A percentile compares a stretch with the other conserved stretches of the same genome.
phyloP scores from a whole-genome alignment of 768 basidiomycete genomes.

The Cystobasidium ongulense region DNA sequence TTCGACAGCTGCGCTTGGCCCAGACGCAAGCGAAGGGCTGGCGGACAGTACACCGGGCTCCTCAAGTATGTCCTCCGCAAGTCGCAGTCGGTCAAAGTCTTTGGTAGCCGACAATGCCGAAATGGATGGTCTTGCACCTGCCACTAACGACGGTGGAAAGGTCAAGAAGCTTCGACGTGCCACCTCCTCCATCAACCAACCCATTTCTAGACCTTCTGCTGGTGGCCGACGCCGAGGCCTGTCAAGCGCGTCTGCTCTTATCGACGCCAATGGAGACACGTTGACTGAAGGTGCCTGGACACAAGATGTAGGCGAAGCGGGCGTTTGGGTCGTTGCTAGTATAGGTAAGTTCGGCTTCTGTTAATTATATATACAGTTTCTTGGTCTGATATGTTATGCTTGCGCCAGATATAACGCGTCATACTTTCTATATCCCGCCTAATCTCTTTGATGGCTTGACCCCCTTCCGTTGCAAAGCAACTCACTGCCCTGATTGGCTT shows the following conservation, averaged over 20 bases:
- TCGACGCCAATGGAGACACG: neutral
- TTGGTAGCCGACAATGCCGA: conserved; percentile 1
- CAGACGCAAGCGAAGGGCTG: neutral
- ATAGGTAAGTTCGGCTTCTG: conserved; percentile 56
- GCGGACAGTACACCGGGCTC: neutral
- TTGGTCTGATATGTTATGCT: neutral
- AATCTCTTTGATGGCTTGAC: conserved; percentile 43
- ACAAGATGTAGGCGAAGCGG: conserved; percentile 76
- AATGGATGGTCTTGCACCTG: neutral
- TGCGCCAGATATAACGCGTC: conserved; percentile 69
- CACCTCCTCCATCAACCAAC: neutral
- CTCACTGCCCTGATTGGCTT: neutral
- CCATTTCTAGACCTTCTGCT: conserved; percentile 55
- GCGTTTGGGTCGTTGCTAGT: conserved; percentile 89
- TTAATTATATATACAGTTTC: neutral
- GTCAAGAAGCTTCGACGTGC: conserved; percentile 22
- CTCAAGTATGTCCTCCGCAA: neutral
- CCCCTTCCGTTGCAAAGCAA: neutral
- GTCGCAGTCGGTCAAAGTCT: neutral
- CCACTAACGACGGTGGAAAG: conserved; percentile 32
- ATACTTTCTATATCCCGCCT: conserved; percentile 86
- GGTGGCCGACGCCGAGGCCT: conserved; percentile 27
- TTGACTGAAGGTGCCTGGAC: conserved; percentile 46
- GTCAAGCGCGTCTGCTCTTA: neutral
- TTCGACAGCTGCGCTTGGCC: neutral